Conservation (phyloP, 2,329 filamentous ascomycete genomes). For the Cercospora nicotianae region DNA sequence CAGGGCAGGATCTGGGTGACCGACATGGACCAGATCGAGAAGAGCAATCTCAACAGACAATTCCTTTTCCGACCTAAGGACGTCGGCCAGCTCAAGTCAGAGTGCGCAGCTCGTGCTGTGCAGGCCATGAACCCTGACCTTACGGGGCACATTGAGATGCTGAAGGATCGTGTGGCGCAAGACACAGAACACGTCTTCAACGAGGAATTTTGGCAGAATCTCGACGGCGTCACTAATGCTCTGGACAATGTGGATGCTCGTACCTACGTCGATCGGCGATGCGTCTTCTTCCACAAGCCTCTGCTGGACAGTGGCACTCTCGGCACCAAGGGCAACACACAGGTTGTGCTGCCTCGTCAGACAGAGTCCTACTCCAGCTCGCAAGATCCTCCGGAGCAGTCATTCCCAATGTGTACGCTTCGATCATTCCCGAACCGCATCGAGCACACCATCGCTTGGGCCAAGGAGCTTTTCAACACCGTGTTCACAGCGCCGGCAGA, state of each 20-base stretch:
- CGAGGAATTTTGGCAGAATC: constrained; percentile 81
- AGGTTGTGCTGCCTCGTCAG: constrained; percentile 85
- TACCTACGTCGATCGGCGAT: constrained; percentile 93
- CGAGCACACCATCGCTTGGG: constrained; percentile 98
- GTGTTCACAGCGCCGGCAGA: constrained; percentile 93
- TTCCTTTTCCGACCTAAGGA: constrained; percentile 93
- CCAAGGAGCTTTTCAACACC: constrained; percentile 90
- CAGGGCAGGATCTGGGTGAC: constrained; percentile 89
- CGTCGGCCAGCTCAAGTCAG: constrained; percentile 95
- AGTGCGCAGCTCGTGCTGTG: constrained; percentile 85
- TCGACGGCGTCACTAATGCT: constrained; percentile 95
- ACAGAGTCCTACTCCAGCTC: constrained; percentile 98
- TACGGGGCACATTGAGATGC: constrained; percentile 75
- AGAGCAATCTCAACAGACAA: constrained; percentile 96
- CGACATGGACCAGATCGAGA: constrained; percentile 98
- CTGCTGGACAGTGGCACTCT: constrained; percentile 94
- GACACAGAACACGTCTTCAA: constrained; percentile 95
- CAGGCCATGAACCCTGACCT: constrained; percentile 95
- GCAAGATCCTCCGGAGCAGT: constrained; percentile 96
- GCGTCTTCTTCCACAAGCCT: constrained; percentile 97
- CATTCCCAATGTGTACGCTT: constrained; percentile 98
- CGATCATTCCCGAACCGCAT: constrained; percentile 98
- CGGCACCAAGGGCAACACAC: constrained; percentile 98
- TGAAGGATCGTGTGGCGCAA: constrained; percentile 85
- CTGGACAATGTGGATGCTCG: constrained; percentile 96